Evolutionary conservation across 1,139 yeast species (phyloP).

Genomic region (Wickerhamomyces sp.): DNA sequence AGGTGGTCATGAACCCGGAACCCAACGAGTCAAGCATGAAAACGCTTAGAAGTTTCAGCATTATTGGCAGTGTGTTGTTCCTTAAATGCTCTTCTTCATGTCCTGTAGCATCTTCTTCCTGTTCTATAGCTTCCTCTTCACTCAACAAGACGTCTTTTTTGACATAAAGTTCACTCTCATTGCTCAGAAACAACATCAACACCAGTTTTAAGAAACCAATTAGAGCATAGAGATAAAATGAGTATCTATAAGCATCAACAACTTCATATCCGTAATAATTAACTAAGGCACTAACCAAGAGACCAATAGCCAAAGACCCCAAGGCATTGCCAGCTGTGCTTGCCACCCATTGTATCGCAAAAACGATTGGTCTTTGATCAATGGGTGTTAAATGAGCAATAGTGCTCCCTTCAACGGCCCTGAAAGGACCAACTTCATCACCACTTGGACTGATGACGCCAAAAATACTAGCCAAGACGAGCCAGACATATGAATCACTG

Average conservation of each 20-base stretch:
- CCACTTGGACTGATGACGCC: slow-evolving; percentile 89
- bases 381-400: slow-evolving; percentile 76
- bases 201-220: slow-evolving; percentile 54
- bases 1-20: slow-evolving; percentile 79
- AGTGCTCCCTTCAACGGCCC: slow-evolving; percentile 82
- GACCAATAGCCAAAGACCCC: slow-evolving; percentile 68
- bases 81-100: slow-evolving; percentile 16
- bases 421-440: slow-evolving; percentile 91
- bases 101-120: slow-evolving; percentile 7
- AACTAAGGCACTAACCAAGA: slow-evolving; percentile 38
- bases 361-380: slow-evolving; percentile 65
- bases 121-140: slow-evolving; percentile 18
- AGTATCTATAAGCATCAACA: slow-evolving; percentile 46
- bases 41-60: slow-evolving; percentile 44
- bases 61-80: slow-evolving; percentile 26
- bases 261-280: slow-evolving; percentile 19
- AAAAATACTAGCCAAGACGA: slow-evolving; percentile 59
- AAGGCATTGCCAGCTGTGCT: slow-evolving; percentile 74
- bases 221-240: slow-evolving; percentile 54
- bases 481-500: slow-evolving; percentile 44
- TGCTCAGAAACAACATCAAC: slow-evolving; percentile 50
- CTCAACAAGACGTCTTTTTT: slow-evolving; percentile 21
- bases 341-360: slow-evolving; percentile 50
- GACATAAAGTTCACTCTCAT: slow-evolving; percentile 43
- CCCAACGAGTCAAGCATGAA: slow-evolving; percentile 77